phyloP scores from a whole-genome alignment of 1,284 basidiomycete genomes.

The Athelia psychrophila region DNA sequence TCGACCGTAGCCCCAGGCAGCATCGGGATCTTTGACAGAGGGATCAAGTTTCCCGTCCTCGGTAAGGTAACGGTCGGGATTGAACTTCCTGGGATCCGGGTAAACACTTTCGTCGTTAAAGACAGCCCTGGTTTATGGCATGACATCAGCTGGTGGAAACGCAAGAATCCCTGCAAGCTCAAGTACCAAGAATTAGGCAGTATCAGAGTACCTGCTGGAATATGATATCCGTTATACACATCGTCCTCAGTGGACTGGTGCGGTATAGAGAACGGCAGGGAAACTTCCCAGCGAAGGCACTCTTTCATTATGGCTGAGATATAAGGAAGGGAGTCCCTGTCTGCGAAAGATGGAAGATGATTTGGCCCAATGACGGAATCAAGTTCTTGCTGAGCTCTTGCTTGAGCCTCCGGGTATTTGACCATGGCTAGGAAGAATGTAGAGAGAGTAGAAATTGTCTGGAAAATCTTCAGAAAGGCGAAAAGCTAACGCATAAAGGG shows the following conservation, averaged over 20 bases:
- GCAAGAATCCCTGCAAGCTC: not conserved
- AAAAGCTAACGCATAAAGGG: not conserved
- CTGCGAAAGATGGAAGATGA: conserved; percentile 14
- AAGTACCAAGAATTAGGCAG: conserved; percentile 11
- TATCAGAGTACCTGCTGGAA: conserved; percentile 12
- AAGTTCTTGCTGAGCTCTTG: conserved; percentile 20
- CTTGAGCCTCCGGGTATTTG: conserved; percentile 18
- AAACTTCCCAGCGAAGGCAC: not conserved
- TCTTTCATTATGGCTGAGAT: not conserved
- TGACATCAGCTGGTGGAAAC: not conserved
- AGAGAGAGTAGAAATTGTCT: conserved; percentile 4
- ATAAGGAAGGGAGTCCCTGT: not conserved
- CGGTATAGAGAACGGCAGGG: not conserved
- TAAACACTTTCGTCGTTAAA: conserved; percentile 23
- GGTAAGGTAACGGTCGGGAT: conserved; percentile 21
- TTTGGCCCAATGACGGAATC: conserved; percentile 15
- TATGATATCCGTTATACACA: conserved; percentile 10
- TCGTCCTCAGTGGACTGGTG: conserved; percentile 10
- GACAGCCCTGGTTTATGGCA: conserved; percentile 18
- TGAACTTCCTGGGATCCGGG: conserved; percentile 21
- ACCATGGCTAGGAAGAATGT: conserved; percentile 21
- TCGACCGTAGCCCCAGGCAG: conserved; percentile 22
- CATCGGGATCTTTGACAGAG: conserved; percentile 13
- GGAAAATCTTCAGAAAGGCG: not conserved
- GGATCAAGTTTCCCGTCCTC: conserved; percentile 16